Evolutionary conservation across 441 rosid species (phyloP).

Genomic region (Manihot esculenta): DNA sequence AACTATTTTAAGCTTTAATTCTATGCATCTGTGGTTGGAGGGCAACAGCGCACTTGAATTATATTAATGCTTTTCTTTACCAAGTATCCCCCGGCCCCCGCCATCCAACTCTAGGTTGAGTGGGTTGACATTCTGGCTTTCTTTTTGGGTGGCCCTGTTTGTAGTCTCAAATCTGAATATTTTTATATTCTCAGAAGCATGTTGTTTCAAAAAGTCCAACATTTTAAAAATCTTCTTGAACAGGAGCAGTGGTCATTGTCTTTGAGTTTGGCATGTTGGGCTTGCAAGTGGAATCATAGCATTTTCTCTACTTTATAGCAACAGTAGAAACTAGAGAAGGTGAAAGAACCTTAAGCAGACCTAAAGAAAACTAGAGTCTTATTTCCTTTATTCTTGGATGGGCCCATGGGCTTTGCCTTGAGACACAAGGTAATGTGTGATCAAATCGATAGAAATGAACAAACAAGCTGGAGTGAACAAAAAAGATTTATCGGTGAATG

Average conservation of each 20-base stretch:
- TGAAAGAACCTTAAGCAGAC: background rate
- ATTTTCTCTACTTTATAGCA: background rate
- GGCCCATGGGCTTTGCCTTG: background rate
- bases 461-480: background rate
- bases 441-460: too few species aligned
- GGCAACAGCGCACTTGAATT: background rate
- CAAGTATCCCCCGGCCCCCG: background rate
- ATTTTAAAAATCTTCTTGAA: background rate
- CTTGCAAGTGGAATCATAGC: background rate
- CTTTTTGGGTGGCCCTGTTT: too few species aligned
- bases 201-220: too few species aligned
- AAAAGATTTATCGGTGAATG: background rate
- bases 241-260: background rate
- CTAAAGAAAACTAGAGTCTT: background rate
- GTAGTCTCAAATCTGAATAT: too few species aligned
- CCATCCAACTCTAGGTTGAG: background rate
- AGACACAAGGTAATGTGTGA: background rate
- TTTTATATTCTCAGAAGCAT: too few species aligned
- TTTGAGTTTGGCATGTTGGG: background rate
- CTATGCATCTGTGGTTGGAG: background rate
- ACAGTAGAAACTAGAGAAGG: background rate
- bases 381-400: background rate
- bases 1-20: background rate
- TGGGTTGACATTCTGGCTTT: background rate
- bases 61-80: background rate